Base-by-base conservation (phyloP, 139 green algal species). In the Chlorella sp. region DNA sequence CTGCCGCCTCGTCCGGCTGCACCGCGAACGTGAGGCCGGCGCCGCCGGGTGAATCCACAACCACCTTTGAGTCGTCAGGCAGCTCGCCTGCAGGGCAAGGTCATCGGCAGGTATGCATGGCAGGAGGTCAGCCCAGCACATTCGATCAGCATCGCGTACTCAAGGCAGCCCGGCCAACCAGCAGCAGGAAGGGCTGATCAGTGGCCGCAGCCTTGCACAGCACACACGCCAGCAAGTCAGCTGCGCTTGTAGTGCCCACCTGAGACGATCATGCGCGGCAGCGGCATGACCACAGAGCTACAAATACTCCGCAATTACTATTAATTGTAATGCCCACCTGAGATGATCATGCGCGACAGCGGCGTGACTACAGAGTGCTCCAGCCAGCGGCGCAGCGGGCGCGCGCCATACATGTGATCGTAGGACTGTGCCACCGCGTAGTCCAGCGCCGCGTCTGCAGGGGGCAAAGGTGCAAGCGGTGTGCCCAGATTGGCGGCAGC, bases 371-470 rank as follows among this genome's bases (percentile, higher is more conserved):
- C 73, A 74, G 87, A 74, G 44, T 95, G 90, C 87, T 95, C 94
- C 80, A 97, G 89, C 90, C 93, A 96, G 26, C 95, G 88, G 13
- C 94, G 90, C 80, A 98, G 88, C 60, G 95, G 94, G 4, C 94
- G 89, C 2, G 94, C 94, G 28, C 95, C 95, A 68, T 94, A 96
- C 6, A 89, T 74, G 41, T 87, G 85, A 67, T 95, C 90, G 60
- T 89, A 93, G 0, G 81, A 74, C 81, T 91, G 55, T 3, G 74
- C 51, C 38, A 92, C 89, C 0, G 88, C 92, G 74, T 90, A 86
- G 34, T 92, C 82, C 20, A 96, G 86, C 16, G 94, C 94, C 0
- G 82, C 87, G 30, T 96, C 90, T 80, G 78, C 60, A 62, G 25
- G 0, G 26, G 28, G 17, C 41, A 39, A 78, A 20, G 2, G n/a